phyloP scores from a whole-genome alignment of 164 flowering plant genomes.

The Sedum album region DNA sequence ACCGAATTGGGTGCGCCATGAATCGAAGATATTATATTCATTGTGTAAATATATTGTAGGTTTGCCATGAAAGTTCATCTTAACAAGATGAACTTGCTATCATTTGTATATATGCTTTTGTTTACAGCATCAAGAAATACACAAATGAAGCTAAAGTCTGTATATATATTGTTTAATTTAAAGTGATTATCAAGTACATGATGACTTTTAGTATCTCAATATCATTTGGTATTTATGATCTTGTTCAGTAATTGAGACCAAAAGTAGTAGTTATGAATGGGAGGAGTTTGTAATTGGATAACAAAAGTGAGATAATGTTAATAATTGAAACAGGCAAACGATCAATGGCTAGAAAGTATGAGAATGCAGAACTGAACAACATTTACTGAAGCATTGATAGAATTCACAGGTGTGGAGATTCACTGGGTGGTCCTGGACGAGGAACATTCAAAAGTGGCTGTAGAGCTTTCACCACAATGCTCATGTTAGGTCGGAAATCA shows the following conservation, averaged over 20 bases:
- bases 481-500: constrained; percentile 87
- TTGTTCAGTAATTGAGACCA: too few relatives aligned
- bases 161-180: too few relatives aligned
- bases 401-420: constrained; percentile 29
- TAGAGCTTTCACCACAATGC: constrained; percentile 79
- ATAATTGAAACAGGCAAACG: not conserved
- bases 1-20: not conserved
- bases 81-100: not conserved
- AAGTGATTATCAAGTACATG: too few relatives aligned
- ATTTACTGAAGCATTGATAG: not conserved
- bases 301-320: not conserved
- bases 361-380: not conserved
- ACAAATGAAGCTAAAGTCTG: not conserved
- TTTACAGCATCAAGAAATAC: not conserved
- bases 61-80: not conserved
- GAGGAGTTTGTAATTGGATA: too few relatives aligned
- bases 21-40: not conserved
- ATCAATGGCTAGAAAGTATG: too few relatives aligned
- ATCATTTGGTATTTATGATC: too few relatives aligned
- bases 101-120: not conserved
- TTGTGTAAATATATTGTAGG: not conserved
- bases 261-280: too few relatives aligned
- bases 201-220: too few relatives aligned
- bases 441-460: constrained; percentile 56
- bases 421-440: constrained; percentile 51